Conservation (phyloP, 768 basidiomycete species). For the Dacryopinax spathularia region DNA sequence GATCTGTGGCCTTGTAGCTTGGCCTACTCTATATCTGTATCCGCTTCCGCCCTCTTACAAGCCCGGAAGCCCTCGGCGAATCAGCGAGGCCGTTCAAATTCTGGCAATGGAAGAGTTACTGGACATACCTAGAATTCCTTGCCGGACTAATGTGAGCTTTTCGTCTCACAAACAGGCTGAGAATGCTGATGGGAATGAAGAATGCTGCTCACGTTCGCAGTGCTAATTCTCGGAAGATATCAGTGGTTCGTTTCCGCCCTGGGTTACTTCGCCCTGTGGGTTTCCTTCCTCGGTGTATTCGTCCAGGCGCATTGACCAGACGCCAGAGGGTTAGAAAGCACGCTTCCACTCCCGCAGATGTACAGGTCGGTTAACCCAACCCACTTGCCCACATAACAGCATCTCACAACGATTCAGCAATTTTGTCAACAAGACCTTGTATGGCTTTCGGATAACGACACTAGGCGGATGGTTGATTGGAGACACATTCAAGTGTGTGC, state of each 20-base stretch:
- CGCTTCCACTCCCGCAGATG: constrained; percentile 57
- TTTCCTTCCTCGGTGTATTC: too few relatives aligned
- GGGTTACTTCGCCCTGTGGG: constrained; percentile 64
- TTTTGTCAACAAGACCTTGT: constrained; percentile 60
- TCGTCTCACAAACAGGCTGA: background rate
- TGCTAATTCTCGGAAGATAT: constrained; percentile 57
- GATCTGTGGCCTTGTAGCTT: constrained; percentile 34
- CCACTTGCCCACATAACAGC: background rate
- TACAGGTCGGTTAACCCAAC: constrained; percentile 37
- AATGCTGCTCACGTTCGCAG: constrained; percentile 55
- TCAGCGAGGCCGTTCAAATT: constrained; percentile 58
- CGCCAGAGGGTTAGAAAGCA: background rate
- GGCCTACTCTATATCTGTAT: constrained; percentile 73
- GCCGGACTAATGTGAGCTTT: constrained; percentile 54
- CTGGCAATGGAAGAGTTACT: constrained; percentile 74
- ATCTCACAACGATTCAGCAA: constrained; percentile 36
- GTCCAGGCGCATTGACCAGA: background rate
- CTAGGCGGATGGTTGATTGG: constrained; percentile 72
- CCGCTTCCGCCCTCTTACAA: constrained; percentile 45
- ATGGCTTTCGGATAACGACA: constrained; percentile 74
- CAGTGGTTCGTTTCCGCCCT: constrained; percentile 45
- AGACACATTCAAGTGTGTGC: constrained; percentile 63
- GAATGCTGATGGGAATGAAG: constrained; percentile 18
- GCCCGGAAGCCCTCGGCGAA: constrained; percentile 42
- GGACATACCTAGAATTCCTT: constrained; percentile 70